Percentiles rank a stretch among this genome's conserved stretches.
Conservation (phyloP, 768 basidiomycete species). For the Leucocoprinus sp. region DNA sequence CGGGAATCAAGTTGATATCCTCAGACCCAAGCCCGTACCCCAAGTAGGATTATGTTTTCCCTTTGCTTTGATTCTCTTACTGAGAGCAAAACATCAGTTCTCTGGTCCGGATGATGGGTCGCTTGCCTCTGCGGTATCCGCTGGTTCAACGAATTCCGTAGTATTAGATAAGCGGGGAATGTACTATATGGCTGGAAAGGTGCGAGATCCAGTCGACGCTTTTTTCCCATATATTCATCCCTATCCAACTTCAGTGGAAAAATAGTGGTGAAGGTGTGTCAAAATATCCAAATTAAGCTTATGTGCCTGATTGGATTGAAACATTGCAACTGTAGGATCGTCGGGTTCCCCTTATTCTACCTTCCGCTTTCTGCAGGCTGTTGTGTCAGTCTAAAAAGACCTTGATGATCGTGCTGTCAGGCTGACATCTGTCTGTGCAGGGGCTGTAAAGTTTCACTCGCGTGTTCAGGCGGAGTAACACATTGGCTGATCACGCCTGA, state of each 20-base stretch:
- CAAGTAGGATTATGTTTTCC: conserved; percentile 36
- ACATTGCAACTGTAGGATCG: conserved; percentile 46
- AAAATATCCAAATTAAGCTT: conserved; percentile 24
- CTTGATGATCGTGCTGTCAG: background rate
- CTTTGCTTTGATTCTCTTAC: background rate
- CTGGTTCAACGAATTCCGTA: conserved; percentile 80
- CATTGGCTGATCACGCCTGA: conserved; percentile 77
- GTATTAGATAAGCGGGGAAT: conserved; percentile 81
- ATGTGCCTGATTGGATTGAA: background rate
- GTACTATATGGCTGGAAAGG: conserved; percentile 84
- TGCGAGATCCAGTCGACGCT: conserved; percentile 17
- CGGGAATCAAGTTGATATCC: conserved; percentile 73
- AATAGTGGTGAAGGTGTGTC: conserved; percentile 80
- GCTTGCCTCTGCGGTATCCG: conserved; percentile 56
- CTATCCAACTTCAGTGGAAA: conserved; percentile 60
- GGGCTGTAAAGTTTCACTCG: conserved; percentile 69
- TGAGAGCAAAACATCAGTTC: conserved; percentile 39
- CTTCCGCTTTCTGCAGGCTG: conserved; percentile 81
- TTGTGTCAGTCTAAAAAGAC: conserved; percentile 46
- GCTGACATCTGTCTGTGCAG: conserved; percentile 24
- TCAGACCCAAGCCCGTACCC: conserved; percentile 78
- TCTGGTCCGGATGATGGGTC: conserved; percentile 59
- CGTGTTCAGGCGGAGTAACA: conserved; percentile 79
- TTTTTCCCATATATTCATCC: background rate
- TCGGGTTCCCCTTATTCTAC: conserved; percentile 81